These are phyloP conservation scores for Arthrobotrys pseudoclavata DNA, from an alignment of 2,329 filamentous ascomycete genomes.

Conservation along the genomic window DNA sequence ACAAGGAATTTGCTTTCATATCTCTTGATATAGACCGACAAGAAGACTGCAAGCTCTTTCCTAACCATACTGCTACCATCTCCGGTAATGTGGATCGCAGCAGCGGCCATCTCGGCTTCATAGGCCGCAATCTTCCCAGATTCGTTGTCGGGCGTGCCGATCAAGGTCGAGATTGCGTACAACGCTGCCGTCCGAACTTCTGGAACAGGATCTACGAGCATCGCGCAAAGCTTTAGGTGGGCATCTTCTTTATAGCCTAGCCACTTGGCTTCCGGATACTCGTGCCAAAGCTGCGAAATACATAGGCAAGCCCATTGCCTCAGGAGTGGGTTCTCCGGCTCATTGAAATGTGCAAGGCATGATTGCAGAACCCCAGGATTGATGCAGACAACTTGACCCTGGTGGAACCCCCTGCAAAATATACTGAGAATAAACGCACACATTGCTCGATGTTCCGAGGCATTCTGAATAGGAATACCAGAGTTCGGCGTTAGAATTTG, in stretches of 20 bases:
- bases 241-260: constrained; percentile 90
- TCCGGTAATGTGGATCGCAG: constrained; percentile 88
- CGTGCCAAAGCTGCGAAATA: constrained; percentile 92
- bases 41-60: constrained; percentile 91
- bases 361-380: constrained; percentile 90
- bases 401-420: constrained; percentile 94
- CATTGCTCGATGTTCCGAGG: constrained; percentile 97
- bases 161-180: constrained; percentile 91
- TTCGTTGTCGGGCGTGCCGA: constrained; percentile 93
- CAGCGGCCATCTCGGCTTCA: constrained; percentile 90
- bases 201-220: constrained; percentile 86
- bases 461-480: constrained; percentile 85
- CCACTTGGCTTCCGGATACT: constrained; percentile 94
- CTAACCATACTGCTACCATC: constrained; percentile 95
- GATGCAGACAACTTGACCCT: constrained; percentile 91
- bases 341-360: constrained; percentile 84
- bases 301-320: constrained; percentile 97
- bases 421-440: constrained; percentile 97
- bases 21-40: constrained; percentile 89
- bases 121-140: constrained; percentile 77
- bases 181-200: constrained; percentile 95
- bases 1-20: constrained; percentile 95
- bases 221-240: constrained; percentile 81
- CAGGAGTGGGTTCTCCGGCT: constrained; percentile 87
- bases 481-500: constrained; percentile 88